Base-by-base conservation (phyloP, 2,329 filamentous ascomycete species). In the Calycina herbarum region DNA sequence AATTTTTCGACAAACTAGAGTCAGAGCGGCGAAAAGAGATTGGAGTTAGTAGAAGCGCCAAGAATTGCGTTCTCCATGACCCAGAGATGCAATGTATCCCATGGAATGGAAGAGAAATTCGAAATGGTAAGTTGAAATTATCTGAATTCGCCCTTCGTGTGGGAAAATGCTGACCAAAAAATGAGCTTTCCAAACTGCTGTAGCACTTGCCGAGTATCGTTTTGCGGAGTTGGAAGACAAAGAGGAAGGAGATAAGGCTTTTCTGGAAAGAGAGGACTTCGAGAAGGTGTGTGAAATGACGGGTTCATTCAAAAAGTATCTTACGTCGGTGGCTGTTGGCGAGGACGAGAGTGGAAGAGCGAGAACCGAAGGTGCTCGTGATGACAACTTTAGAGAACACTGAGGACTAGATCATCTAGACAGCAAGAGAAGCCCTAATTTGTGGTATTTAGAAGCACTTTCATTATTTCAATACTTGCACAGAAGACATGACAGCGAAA, bases 271-370 rank as follows among this genome's bases (percentile, higher is more conserved):
- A 57, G 20, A 13, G 20, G 54, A 57, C 11, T 57, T 57, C 24
- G 54, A 57, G 29, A 27, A 57, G 24, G 54, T 57, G 13, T 57
- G 54, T 29, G 54, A 57, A 20, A 57, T 57, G 54, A 57, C 54
- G 17, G 29, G 54, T 6, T 33, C 24, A 5, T 57, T 57, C 6
- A 57, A 57, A 17, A 13, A 57, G 20, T 57, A 57, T 33, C 24
- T 57, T 15, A 33, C 29, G 8, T 27, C 24, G 11, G 54, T 57
- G 17, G 20, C 42, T 48, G 24, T 10, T 57, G 27, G 54, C 24
- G 24, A 15, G 10, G 54, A 57, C 20, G 54, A 57, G 20, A 33
- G 29, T 11, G 54, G 29, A 13, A 17, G 54, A 29, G 54, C 54
- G 60, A 48, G n/a, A 48, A 20, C 5, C 17, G 42, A 48, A 20